Percentiles rank a stretch among this genome's conserved stretches.
phyloP scores from a whole-genome alignment of 2,329 filamentous ascomycete species.

The Aspergillus vadensis region DNA sequence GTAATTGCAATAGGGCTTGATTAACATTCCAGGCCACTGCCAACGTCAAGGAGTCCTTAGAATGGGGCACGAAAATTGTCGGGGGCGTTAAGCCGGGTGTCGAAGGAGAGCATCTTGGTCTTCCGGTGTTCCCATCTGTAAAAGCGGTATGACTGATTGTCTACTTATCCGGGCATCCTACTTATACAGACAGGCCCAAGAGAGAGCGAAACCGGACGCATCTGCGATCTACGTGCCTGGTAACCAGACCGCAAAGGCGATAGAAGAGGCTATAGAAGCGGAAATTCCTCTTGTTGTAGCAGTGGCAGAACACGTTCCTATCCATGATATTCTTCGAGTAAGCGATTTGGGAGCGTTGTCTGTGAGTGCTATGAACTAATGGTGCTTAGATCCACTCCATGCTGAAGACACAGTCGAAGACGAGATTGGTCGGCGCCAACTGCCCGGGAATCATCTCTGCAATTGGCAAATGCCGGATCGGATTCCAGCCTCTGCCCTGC shows the following conservation, averaged over 20 bases:
- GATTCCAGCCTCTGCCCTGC: conserved; percentile 75
- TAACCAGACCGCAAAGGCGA: conserved; percentile 70
- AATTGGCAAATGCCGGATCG: conserved; percentile 68
- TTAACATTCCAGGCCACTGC: conserved; percentile 62
- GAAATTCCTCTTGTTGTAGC: conserved; percentile 77
- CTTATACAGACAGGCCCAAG: conserved; percentile 58
- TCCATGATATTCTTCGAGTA: conserved; percentile 75
- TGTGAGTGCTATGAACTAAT: conserved; percentile 4
- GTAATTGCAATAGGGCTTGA: neutral
- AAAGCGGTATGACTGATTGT: conserved; percentile 47
- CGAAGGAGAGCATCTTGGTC: conserved; percentile 69
- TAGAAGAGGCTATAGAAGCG: conserved; percentile 77
- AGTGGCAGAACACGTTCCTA: conserved; percentile 76
- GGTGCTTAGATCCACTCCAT: conserved; percentile 63
- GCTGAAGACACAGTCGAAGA: conserved; percentile 69
- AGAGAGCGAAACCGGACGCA: conserved; percentile 71
- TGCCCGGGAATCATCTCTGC: conserved; percentile 78
- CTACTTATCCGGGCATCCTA: neutral
- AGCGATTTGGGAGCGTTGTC: conserved; percentile 21
- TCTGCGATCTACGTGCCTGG: conserved; percentile 80
- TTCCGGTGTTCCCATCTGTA: conserved; percentile 71
- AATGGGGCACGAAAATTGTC: conserved; percentile 78
- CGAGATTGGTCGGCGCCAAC: conserved; percentile 76
- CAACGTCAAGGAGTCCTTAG: conserved; percentile 74
- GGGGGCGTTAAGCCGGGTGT: conserved; percentile 74